Conservation (phyloP, 306 rosid species). For the Bauhinia variegata region DNA sequence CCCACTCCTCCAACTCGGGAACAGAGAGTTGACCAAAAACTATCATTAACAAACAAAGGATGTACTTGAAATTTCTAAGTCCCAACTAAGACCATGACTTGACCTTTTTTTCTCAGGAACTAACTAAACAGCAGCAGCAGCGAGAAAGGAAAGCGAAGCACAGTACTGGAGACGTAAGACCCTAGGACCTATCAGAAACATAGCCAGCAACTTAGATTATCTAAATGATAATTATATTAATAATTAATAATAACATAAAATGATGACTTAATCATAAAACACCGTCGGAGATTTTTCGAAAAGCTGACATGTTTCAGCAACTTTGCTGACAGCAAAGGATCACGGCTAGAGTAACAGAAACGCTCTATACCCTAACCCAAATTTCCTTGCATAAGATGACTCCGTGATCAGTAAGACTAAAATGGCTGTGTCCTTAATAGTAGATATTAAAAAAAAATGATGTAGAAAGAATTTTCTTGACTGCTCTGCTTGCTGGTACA, state of each 20-base stretch:
- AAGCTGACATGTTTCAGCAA: constrained; percentile 34
- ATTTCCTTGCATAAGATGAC: background rate
- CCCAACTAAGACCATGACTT: constrained; percentile 26
- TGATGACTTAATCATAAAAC: background rate
- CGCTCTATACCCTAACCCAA: background rate
- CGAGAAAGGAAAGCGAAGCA: constrained; percentile 37
- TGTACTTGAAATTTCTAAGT: background rate
- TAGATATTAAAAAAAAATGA: constrained; percentile 8
- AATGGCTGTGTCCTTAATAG: background rate
- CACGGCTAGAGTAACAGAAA: constrained; percentile 1
- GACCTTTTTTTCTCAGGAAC: constrained; percentile 43
- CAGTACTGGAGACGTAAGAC: too few species aligned
- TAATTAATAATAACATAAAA: background rate
- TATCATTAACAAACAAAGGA: constrained; percentile 1
- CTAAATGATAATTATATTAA: background rate
- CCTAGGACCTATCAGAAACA: constrained; percentile 10
- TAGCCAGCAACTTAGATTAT: background rate
- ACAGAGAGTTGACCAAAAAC: constrained; percentile 41
- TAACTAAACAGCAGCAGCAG: background rate
- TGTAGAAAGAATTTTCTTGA: too few species aligned
- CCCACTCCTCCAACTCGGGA: constrained; percentile 42
- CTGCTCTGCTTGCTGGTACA: background rate
- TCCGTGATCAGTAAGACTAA: background rate
- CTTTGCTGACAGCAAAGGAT: constrained; percentile 17
- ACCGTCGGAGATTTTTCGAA: background rate